Evolutionary conservation across 805 yeast genomes (phyloP).

Genomic region (Candida silvatica): DNA sequence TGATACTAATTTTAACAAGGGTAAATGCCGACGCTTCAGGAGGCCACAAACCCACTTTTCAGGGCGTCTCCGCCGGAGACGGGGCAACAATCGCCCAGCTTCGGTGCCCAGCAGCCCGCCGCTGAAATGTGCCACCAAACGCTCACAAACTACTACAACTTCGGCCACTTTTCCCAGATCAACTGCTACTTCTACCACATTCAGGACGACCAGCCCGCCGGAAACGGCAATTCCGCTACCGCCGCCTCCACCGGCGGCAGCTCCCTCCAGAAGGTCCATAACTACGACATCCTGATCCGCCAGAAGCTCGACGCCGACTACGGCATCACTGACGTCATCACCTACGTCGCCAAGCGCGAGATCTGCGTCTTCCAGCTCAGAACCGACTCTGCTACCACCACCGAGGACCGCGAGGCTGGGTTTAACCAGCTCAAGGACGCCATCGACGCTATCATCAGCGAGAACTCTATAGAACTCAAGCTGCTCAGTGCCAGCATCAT

Average conservation of each 20-base stretch:
- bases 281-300: conserved; percentile 20
- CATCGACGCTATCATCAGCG: conserved; percentile 21
- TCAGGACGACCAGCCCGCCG: conserved; percentile 5
- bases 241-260: conserved; percentile 7
- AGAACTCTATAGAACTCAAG: conserved; percentile 16
- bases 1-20: too few species aligned
- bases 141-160: conserved; percentile 22
- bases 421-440: conserved; percentile 25
- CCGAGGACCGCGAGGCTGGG: conserved; percentile 11
- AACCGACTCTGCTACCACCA: conserved; percentile 2
- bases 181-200: conserved; percentile 24
- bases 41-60: too few species aligned
- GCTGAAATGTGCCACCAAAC: too few species aligned
- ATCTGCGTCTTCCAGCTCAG: conserved; percentile 24
- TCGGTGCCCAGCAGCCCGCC: too few species aligned
- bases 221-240: conserved; percentile 2
- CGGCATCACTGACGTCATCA: conserved; percentile 19
- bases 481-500: conserved; percentile 20
- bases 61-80: too few species aligned
- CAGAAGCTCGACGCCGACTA: conserved; percentile 20
- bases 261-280: conserved; percentile 16
- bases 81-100: too few species aligned
- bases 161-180: conserved; percentile 19
- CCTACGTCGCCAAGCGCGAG: conserved; percentile 23
- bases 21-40: too few species aligned